Evolutionary conservation across 83 land plant species (phyloP).

Genomic region (Diphasiastrum complanatum): DNA sequence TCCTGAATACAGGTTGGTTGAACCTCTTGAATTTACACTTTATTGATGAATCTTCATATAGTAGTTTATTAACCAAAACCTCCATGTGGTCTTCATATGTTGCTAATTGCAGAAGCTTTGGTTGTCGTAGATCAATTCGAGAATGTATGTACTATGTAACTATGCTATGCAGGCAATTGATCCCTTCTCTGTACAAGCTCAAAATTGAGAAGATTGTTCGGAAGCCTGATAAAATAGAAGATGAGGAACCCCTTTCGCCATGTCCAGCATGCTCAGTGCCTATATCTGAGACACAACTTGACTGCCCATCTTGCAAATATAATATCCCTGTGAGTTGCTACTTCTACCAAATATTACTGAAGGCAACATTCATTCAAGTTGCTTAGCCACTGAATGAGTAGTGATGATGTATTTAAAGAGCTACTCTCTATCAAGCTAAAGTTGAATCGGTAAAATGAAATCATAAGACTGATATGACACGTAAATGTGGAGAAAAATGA

Average conservation of each 20-base stretch:
- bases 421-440: neutral
- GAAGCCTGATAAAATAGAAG: constrained; percentile 31
- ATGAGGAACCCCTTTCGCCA: constrained; percentile 31
- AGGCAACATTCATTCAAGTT: neutral
- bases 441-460: too few relatives aligned
- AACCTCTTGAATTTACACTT: neutral
- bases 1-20: constrained; percentile 27
- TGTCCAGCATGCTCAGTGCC: constrained; percentile 29
- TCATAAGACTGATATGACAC: too few relatives aligned
- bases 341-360: neutral
- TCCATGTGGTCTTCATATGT: neutral
- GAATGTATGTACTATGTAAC: too few relatives aligned
- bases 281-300: constrained; percentile 38
- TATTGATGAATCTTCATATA: too few relatives aligned
- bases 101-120: neutral
- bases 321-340: constrained; percentile 23
- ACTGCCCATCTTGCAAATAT: constrained; percentile 24
- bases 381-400: too few relatives aligned
- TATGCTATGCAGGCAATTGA: constrained; percentile 21
- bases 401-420: neutral
- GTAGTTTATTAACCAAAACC: neutral
- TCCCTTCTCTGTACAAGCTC: constrained; percentile 25
- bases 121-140: neutral
- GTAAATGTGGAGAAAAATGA: too few relatives aligned
- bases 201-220: constrained; percentile 37